phyloP scores from a whole-genome alignment of 352 stramenopile species.

The Globisporangium mamillatum region DNA sequence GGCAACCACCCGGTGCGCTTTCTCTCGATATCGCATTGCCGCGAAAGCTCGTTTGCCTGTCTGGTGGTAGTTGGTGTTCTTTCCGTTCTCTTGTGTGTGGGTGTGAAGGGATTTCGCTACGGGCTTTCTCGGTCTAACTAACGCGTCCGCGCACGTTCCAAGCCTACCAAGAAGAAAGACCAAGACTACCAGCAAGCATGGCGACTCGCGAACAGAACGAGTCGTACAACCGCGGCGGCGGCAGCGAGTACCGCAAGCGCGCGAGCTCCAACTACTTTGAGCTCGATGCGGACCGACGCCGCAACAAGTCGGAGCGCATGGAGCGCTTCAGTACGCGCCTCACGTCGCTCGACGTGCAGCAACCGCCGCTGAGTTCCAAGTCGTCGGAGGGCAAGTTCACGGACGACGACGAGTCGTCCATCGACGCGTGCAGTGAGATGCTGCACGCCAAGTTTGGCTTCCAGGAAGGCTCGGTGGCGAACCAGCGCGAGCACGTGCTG shows the following conservation, averaged over 20 bases:
- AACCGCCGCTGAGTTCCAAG: slow-evolving; percentile 18
- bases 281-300: slow-evolving; percentile 64
- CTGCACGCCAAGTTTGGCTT: slow-evolving; percentile 82
- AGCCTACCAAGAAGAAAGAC: not conserved
- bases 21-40: not conserved
- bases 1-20: not conserved
- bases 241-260: slow-evolving; percentile 35
- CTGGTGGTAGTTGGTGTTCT: not conserved
- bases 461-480: slow-evolving; percentile 76
- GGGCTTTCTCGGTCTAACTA: not conserved
- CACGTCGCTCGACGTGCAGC: slow-evolving; percentile 53
- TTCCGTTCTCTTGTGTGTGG: not conserved
- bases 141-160: not conserved
- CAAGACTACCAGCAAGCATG: slow-evolving; percentile 11
- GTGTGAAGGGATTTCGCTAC: not conserved
- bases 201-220: slow-evolving; percentile 14
- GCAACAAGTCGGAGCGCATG: slow-evolving; percentile 67
- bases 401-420: slow-evolving; percentile 74
- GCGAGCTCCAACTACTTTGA: slow-evolving; percentile 86
- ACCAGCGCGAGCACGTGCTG: slow-evolving; percentile 83
- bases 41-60: not conserved
- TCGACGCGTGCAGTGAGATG: slow-evolving; percentile 82
- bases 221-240: slow-evolving; percentile 7
- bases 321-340: slow-evolving; percentile 58
- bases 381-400: slow-evolving; percentile 14